Conservation (phyloP, 768 basidiomycete species). For the Boletus rubroflammeus region DNA sequence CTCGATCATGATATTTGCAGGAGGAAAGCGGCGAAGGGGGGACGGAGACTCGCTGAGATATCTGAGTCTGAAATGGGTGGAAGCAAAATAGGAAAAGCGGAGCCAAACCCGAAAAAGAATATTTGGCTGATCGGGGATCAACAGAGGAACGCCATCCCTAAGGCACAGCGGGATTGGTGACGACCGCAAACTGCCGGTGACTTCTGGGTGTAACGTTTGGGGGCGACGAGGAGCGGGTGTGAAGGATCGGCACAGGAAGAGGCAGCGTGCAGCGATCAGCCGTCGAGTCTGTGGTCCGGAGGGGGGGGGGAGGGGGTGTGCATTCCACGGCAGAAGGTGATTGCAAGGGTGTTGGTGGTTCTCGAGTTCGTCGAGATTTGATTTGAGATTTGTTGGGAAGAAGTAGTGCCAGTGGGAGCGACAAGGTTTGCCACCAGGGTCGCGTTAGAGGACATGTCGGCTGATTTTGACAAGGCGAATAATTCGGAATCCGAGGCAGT, state of each 20-base stretch:
- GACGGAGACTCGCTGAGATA: constrained; percentile 25
- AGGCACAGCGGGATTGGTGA: constrained; percentile 29
- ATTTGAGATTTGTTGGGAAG: constrained; percentile 28
- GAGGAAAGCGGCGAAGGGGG: constrained; percentile 5
- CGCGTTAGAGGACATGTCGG: constrained; percentile 31
- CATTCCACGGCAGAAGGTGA: constrained; percentile 15
- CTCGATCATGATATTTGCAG: too few relatives aligned
- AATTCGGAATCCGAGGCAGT: constrained; percentile 45
- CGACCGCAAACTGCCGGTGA: constrained; percentile 30
- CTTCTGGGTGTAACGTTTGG: neutral
- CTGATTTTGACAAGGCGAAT: constrained; percentile 42
- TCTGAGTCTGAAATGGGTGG: constrained; percentile 21
- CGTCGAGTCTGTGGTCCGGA: neutral
- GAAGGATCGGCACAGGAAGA: neutral
- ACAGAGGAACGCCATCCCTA: constrained; percentile 36
- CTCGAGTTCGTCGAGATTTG: constrained; percentile 30
- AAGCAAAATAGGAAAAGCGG: constrained; percentile 24
- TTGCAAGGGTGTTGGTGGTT: constrained; percentile 18
- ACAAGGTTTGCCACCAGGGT: constrained; percentile 37
- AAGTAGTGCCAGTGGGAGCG: constrained; percentile 18
- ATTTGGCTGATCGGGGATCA: constrained; percentile 63
- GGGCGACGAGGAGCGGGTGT: neutral
- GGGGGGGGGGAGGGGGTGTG: neutral
- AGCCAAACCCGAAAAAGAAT: constrained; percentile 33
- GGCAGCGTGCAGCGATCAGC: neutral